Conservation (phyloP, 805 yeast species). For the Nakazawaea sp. region DNA sequence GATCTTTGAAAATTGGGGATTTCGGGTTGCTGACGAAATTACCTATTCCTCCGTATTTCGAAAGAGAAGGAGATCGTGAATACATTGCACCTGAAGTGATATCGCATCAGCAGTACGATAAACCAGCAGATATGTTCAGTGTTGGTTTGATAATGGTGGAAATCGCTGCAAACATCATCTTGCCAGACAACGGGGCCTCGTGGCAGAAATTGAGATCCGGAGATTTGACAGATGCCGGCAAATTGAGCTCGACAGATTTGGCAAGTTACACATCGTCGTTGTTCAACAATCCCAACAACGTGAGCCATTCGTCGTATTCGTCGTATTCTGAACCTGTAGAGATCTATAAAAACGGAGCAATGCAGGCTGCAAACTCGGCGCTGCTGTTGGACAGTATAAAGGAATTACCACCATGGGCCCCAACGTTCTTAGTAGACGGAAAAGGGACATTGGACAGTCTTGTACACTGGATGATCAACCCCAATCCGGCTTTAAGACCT, state of each 20-base stretch:
- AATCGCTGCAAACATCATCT: constrained; percentile 88
- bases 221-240: constrained; percentile 91
- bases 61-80: constrained; percentile 95
- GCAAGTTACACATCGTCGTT: constrained; percentile 18
- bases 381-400: constrained; percentile 14
- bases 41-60: constrained; percentile 69
- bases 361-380: constrained; percentile 10
- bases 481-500: constrained; percentile 77
- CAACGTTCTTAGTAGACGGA: constrained; percentile 71
- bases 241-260: constrained; percentile 66
- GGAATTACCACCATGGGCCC: constrained; percentile 78
- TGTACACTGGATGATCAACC: constrained; percentile 86
- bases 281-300: constrained; percentile 13
- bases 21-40: constrained; percentile 87
- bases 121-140: constrained; percentile 93
- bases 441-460: constrained; percentile 66
- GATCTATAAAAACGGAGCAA: not conserved
- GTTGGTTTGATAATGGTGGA: constrained; percentile 90
- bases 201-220: constrained; percentile 97
- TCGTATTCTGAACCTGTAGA: constrained; percentile 11
- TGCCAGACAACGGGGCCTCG: constrained; percentile 93
- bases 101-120: constrained; percentile 73
- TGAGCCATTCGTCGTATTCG: constrained; percentile 10
- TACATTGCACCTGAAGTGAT: constrained; percentile 97
- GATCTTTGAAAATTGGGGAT: constrained; percentile 89